phyloP scores from a whole-genome alignment of 148 eudicot genomes.

The Rhododendron vialii region DNA sequence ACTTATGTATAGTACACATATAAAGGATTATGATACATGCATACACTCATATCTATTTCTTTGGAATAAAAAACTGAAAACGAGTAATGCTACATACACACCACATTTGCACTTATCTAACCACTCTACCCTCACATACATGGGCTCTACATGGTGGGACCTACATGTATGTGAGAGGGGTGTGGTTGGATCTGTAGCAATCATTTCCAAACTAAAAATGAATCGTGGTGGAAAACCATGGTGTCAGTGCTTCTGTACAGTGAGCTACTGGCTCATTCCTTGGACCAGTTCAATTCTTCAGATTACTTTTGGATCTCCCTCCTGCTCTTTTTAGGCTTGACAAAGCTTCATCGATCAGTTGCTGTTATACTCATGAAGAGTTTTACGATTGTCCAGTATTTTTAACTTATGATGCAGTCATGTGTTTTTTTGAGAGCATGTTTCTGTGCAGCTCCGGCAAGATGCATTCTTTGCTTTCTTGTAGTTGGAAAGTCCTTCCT shows the following conservation, averaged over 20 bases:
- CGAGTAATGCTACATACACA: too few species aligned
- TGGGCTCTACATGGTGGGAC: too few species aligned
- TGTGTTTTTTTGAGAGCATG: neutral
- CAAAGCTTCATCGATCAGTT: neutral
- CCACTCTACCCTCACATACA: too few species aligned
- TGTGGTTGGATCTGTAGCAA: too few species aligned
- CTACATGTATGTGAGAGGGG: too few species aligned
- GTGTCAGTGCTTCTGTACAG: neutral
- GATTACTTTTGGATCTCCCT: neutral
- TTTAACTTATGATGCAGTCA: neutral
- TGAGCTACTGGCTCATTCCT: neutral
- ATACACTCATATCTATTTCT: neutral
- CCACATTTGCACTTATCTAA: too few species aligned
- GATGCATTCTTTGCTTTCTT: neutral
- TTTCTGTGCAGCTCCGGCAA: neutral
- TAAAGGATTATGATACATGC: neutral
- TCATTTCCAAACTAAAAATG: neutral
- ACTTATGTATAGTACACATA: neutral
- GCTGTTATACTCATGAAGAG: neutral
- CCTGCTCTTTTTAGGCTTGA: neutral
- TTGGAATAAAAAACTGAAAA: too few species aligned
- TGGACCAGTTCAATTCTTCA: neutral
- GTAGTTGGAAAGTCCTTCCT: neutral
- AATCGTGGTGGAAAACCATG: neutral
- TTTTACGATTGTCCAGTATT: neutral